Conservation (phyloP, 306 rosid species). For the Casuarina equisetifolia region DNA sequence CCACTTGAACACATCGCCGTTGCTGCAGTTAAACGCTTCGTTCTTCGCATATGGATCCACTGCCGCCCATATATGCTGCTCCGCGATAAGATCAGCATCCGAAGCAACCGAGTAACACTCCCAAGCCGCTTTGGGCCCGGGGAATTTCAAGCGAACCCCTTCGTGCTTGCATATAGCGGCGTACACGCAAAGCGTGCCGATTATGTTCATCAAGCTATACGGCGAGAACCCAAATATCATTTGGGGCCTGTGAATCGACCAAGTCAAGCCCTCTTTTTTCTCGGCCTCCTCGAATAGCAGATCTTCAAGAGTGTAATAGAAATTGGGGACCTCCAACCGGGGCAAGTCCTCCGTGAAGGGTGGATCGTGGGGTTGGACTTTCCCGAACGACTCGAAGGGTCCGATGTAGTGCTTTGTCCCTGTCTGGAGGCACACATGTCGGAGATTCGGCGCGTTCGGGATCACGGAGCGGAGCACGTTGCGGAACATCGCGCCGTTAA, state of each 20-base stretch:
- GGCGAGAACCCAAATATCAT: slow-evolving; percentile 68
- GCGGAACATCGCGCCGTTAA: slow-evolving; percentile 57
- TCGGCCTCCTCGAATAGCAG: slow-evolving; percentile 45
- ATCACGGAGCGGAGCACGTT: slow-evolving; percentile 53
- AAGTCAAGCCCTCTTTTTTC: slow-evolving; percentile 51
- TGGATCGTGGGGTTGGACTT: slow-evolving; percentile 44
- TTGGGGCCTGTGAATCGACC: slow-evolving; percentile 63
- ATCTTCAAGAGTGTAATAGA: slow-evolving; percentile 60
- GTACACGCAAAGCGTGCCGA: slow-evolving; percentile 53
- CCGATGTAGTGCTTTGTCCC: slow-evolving; percentile 66
- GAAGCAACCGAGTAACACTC: slow-evolving; percentile 44
- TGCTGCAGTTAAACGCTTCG: slow-evolving; percentile 59
- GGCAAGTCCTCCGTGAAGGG: slow-evolving; percentile 76
- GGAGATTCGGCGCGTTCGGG: slow-evolving; percentile 63
- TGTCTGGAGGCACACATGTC: slow-evolving; percentile 70
- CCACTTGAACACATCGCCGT: slow-evolving; percentile 70
- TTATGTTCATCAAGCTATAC: slow-evolving; percentile 57
- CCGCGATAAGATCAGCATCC: slow-evolving; percentile 74
- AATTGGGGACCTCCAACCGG: slow-evolving; percentile 51
- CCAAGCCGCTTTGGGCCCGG: slow-evolving; percentile 55
- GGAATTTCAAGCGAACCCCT: slow-evolving; percentile 53
- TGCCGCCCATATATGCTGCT: slow-evolving; percentile 78
- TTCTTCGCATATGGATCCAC: slow-evolving; percentile 71
- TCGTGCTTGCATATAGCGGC: slow-evolving; percentile 77
- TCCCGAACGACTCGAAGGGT: slow-evolving; percentile 36